A percentile compares a stretch with the other conserved stretches of the same genome.
Evolutionary conservation across 2,329 filamentous ascomycete species (phyloP).

Genomic region (Phoma herbarum): DNA sequence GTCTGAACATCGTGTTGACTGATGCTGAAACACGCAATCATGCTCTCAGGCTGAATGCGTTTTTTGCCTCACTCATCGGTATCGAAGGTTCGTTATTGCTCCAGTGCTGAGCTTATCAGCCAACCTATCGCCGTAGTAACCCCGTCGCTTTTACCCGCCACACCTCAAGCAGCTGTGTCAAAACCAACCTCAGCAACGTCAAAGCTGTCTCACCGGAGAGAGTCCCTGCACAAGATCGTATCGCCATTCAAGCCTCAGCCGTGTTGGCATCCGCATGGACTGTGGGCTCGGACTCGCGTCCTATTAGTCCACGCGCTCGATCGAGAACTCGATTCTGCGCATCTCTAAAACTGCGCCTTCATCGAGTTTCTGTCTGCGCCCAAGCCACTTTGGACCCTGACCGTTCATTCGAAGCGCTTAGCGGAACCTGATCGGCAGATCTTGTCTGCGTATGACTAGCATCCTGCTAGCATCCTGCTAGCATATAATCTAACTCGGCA

Average conservation of each 20-base stretch:
- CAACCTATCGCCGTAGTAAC: not conserved
- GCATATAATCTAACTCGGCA: conserved; percentile 6
- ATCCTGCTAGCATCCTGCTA: not conserved
- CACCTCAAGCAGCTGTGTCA: conserved; percentile 1
- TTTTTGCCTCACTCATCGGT: conserved; percentile 3
- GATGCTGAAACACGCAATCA: conserved; percentile 2
- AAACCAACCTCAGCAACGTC: conserved; percentile 1
- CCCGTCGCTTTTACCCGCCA: not conserved
- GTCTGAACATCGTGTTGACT: not conserved
- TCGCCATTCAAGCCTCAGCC: conserved; percentile 6
- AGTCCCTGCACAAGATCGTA: conserved; percentile 7
- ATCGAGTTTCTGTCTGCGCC: conserved; percentile 12
- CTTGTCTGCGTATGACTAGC: not conserved
- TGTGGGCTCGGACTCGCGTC: not conserved
- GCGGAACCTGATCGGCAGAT: not conserved
- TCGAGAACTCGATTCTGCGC: conserved; percentile 3
- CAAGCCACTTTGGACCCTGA: conserved; percentile 18
- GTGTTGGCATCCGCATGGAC: not conserved
- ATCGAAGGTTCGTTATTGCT: conserved; percentile 1
- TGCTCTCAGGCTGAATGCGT: not conserved
- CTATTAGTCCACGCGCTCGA: not conserved
- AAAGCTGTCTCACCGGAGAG: conserved; percentile 13
- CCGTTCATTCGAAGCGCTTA: conserved; percentile 6
- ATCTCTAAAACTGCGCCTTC: conserved; percentile 15
- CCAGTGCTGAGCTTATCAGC: not conserved